Evolutionary conservation across 2,329 filamentous ascomycete genomes (phyloP).

Genomic region (Allantophomopsis cytisporea): DNA sequence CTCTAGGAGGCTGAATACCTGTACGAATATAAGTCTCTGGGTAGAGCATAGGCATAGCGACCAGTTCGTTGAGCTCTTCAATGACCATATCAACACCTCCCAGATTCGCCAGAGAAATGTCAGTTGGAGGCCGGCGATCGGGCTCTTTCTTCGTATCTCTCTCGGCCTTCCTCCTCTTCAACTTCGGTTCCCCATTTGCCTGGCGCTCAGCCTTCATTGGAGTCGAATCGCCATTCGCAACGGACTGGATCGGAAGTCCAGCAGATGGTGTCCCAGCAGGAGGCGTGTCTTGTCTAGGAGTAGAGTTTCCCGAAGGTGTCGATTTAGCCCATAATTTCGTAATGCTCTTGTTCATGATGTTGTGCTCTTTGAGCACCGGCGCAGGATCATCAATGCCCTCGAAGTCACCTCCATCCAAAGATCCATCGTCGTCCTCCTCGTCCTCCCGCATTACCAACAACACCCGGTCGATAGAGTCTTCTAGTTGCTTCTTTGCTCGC

Average conservation of each 20-base stretch:
- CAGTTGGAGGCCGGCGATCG: slow-evolving; percentile 51
- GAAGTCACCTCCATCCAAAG: slow-evolving; percentile 33
- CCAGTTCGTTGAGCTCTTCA: slow-evolving; percentile 51
- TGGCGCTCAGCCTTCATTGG: slow-evolving; percentile 32
- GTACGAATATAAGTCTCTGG: slow-evolving; percentile 52
- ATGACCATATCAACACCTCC: slow-evolving; percentile 67
- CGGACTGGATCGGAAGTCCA: slow-evolving; percentile 10
- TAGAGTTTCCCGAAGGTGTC: slow-evolving; percentile 9
- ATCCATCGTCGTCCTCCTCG: slow-evolving; percentile 28
- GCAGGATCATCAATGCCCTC: slow-evolving; percentile 26
- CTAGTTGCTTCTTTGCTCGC: slow-evolving; percentile 66
- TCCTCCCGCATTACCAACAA: slow-evolving; percentile 58
- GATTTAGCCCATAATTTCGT: slow-evolving; percentile 40
- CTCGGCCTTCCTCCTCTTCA: slow-evolving; percentile 49
- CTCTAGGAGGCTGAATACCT: slow-evolving; percentile 56
- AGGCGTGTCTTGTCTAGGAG: slow-evolving; percentile 4
- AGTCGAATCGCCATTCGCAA: slow-evolving; percentile 11
- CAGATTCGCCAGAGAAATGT: slow-evolving; percentile 56
- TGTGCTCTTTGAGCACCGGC: slow-evolving; percentile 26
- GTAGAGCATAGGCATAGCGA: slow-evolving; percentile 59
- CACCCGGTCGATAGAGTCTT: slow-evolving; percentile 76
- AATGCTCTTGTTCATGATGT: slow-evolving; percentile 54
- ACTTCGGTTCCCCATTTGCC: slow-evolving; percentile 49
- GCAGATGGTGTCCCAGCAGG: slow-evolving; percentile 5
- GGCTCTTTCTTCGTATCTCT: slow-evolving; percentile 32